phyloP scores from a whole-genome alignment of 1,284 basidiomycete genomes.

The Apiotrichum montevideense region DNA sequence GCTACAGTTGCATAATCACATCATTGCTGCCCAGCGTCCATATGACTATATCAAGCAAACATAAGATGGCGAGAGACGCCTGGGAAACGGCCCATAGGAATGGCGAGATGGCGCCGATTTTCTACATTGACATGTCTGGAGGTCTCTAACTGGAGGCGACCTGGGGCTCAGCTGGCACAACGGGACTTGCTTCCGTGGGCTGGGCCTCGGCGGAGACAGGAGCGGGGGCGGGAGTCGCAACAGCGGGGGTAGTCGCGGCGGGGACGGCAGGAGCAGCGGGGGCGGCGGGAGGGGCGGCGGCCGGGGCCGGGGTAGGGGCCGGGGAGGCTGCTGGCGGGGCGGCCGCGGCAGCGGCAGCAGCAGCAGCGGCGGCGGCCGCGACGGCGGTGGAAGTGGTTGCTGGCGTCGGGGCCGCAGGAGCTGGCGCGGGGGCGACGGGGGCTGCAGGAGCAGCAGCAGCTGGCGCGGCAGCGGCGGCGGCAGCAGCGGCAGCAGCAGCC shows the following conservation, averaged over 20 bases:
- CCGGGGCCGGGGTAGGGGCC: conserved; percentile 8
- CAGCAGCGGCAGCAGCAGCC: conserved; percentile 11
- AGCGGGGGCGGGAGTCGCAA: neutral
- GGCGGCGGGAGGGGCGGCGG: conserved; percentile 7
- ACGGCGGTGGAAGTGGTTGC: neutral
- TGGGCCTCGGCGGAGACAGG: neutral
- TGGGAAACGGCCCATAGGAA: too few species aligned
- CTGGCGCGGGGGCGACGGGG: conserved; percentile 12
- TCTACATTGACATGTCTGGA: too few species aligned
- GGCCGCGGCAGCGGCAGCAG: neutral
- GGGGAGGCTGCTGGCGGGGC: conserved; percentile 6
- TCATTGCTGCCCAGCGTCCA: too few species aligned
- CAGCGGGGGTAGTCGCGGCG: conserved; percentile 17
- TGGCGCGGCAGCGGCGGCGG: conserved; percentile 9
- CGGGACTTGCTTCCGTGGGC: too few species aligned
- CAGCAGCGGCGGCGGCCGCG: conserved; percentile 7
- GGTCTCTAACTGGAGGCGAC: too few species aligned
- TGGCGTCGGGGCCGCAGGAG: conserved; percentile 9
- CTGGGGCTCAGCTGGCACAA: too few species aligned
- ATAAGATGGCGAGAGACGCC: too few species aligned
- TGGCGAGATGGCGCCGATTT: too few species aligned
- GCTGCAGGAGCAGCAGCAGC: conserved; percentile 12
- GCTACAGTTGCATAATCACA: too few species aligned
- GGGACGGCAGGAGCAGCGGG: conserved; percentile 11
- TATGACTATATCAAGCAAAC: too few species aligned